Evolutionary conservation across 495 filamentous ascomycete species (phyloP).

Genomic region (Podospora appendiculata): DNA sequence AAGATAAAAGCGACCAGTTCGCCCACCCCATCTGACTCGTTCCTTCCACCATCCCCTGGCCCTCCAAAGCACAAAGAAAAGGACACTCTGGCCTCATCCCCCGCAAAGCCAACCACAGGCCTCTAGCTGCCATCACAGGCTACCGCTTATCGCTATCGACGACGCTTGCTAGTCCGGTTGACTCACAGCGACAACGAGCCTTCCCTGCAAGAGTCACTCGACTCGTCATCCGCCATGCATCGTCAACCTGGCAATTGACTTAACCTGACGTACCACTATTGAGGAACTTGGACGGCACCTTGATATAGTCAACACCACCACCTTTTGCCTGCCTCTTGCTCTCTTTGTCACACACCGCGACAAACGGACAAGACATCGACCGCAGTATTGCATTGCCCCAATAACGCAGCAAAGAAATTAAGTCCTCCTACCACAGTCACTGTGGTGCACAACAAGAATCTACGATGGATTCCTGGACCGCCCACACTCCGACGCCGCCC

Average conservation of each 20-base stretch:
- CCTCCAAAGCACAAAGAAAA: constrained; percentile 8
- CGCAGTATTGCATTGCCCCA: constrained; percentile 5
- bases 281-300: constrained; percentile 38
- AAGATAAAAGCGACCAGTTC: constrained; percentile 26
- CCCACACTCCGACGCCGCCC: constrained; percentile 27
- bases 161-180: constrained; percentile 1
- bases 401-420: constrained; percentile 12
- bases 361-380: constrained; percentile 1
- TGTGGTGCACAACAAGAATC: background rate
- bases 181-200: constrained; percentile 8
- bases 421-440: constrained; percentile 24
- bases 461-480: constrained; percentile 33
- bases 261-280: constrained; percentile 28
- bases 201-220: constrained; percentile 14
- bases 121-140: background rate
- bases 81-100: constrained; percentile 23
- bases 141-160: background rate
- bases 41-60: constrained; percentile 6
- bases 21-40: constrained; percentile 11
- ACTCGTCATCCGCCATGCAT: constrained; percentile 22
- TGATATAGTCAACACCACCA: constrained; percentile 17
- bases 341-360: background rate
- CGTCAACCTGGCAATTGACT: constrained; percentile 6
- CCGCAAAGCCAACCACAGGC: constrained; percentile 15
- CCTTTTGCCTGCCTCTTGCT: constrained; percentile 6